Evolutionary conservation across 768 basidiomycete genomes (phyloP), one percentile per base, ranked within the genome.

Genomic region (Xerocomellus dryophilus): DNA sequence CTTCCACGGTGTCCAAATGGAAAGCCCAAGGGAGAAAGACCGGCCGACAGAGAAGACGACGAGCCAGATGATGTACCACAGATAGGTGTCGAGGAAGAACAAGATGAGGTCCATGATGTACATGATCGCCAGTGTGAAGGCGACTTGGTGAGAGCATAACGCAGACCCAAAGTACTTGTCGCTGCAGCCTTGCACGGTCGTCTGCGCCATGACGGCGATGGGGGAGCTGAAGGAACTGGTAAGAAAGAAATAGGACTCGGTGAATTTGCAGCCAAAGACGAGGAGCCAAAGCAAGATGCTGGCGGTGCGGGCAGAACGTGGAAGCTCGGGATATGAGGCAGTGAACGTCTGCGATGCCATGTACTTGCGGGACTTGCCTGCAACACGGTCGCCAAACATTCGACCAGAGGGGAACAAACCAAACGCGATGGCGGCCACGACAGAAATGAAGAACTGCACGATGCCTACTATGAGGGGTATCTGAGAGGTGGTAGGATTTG

Each of bases 1-100:
- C 73, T 89, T 89, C 97, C 97, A 99, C 0, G 97, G 97, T 0
- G 97, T 98, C 97, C 97, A 99, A 59, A 99, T 97, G 21, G 92
- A 95, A 58, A 99, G 78, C 11, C 97, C 97, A 25, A 99, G 80
- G 2, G 86, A 78, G 70, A 99, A 99, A 18, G 92, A 93, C 18
- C 95, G 83, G 9, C 82, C 86, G 44, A 96, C 88, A 66, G 88
- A 90, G 79, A 95, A 93, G 62, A 96, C 87, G 59, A 96, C 94
- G 64, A 93, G 83, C 96, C 96, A 98, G 70, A 98, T 94, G 77
- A 98, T 93, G 76, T 97, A 99, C 97, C 97, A 99, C 42, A 99
- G 76, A 79, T 98, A 99, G 43, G 97, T 99, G 79, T 99, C 97
- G 75, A 99, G 77, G 84, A 99, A 99, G 85, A 98, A 99, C 62